Percentiles rank a stretch among this genome's conserved stretches.
phyloP scores from a whole-genome alignment of 2,329 filamentous ascomycete species.

The Penicillium sp. region DNA sequence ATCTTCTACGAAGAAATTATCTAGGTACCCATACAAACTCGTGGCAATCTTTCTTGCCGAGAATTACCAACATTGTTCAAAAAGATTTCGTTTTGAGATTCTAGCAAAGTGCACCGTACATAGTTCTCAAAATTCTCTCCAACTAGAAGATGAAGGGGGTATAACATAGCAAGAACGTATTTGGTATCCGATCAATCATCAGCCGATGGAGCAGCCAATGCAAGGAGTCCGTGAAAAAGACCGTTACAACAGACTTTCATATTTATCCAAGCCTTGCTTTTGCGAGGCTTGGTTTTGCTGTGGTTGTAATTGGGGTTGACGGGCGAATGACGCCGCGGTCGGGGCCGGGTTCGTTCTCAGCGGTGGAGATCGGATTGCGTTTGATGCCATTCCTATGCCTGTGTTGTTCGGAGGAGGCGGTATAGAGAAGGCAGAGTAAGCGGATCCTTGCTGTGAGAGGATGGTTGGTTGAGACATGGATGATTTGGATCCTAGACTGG shows the following conservation, averaged over 20 bases:
- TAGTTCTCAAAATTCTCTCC: too few species aligned
- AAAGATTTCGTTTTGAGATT: too few species aligned
- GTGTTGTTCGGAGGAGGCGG: constrained; percentile 31
- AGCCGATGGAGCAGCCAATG: neutral
- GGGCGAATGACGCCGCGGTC: constrained; percentile 20
- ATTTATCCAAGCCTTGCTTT: constrained; percentile 48
- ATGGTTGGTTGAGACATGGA: constrained; percentile 10
- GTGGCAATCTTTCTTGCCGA: too few species aligned
- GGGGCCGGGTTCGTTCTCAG: constrained; percentile 7
- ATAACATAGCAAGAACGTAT: too few species aligned
- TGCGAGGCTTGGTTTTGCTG: constrained; percentile 15
- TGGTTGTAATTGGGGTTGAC: constrained; percentile 19
- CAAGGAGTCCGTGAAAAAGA: neutral
- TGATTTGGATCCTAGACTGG: constrained; percentile 19
- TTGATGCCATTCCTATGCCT: constrained; percentile 11
- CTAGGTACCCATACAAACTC: too few species aligned
- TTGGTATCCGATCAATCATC: too few species aligned
- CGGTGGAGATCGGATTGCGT: constrained; percentile 15
- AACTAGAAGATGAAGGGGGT: too few species aligned
- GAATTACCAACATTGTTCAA: too few species aligned
- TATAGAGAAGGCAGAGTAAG: constrained; percentile 37
- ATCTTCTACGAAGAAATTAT: too few species aligned
- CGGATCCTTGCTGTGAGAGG: constrained; percentile 19
- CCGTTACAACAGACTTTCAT: constrained; percentile 49
- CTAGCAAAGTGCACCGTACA: too few species aligned